Percentiles rank a stretch among this genome's conserved stretches.
These are phyloP conservation scores for Cytospora leucostoma DNA, from an alignment of 2,329 filamentous ascomycete genomes.

Conservation along the genomic window DNA sequence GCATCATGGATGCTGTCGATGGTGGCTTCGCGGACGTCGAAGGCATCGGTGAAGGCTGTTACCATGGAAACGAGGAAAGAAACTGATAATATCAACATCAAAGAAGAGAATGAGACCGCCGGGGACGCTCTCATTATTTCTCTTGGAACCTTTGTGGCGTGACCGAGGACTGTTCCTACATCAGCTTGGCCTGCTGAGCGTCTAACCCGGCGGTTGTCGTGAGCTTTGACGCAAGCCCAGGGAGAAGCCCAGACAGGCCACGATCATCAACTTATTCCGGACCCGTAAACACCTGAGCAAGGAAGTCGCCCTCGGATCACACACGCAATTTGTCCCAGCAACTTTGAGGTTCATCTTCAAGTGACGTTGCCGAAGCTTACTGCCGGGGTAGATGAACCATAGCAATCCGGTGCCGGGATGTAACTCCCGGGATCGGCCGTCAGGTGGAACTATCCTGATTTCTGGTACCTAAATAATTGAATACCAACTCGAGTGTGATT, in stretches of 20 bases:
- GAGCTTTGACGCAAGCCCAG: background rate
- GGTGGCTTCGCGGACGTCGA: slow-evolving; percentile 60
- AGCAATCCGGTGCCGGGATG: background rate
- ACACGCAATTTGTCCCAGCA: background rate
- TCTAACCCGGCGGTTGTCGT: background rate
- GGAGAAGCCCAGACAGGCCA: background rate
- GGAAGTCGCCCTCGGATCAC: background rate
- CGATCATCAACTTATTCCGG: background rate
- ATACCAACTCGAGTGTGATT: too few relatives aligned
- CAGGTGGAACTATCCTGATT: too few relatives aligned
- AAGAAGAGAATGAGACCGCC: too few relatives aligned
- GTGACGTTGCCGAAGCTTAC: background rate
- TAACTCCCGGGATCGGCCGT: background rate
- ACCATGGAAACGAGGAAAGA: background rate
- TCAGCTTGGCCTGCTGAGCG: background rate
- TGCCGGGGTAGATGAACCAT: background rate
- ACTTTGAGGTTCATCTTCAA: background rate
- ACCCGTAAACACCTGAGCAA: background rate
- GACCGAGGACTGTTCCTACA: background rate
- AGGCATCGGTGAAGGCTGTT: slow-evolving; percentile 31
- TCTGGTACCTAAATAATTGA: too few relatives aligned
- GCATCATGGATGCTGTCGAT: slow-evolving; percentile 58
- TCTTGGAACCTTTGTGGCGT: background rate
- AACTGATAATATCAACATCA: background rate
- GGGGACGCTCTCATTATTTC: background rate